Base-by-base conservation (phyloP, 2,329 filamentous ascomycete species). In the Trichoderma sp. region DNA sequence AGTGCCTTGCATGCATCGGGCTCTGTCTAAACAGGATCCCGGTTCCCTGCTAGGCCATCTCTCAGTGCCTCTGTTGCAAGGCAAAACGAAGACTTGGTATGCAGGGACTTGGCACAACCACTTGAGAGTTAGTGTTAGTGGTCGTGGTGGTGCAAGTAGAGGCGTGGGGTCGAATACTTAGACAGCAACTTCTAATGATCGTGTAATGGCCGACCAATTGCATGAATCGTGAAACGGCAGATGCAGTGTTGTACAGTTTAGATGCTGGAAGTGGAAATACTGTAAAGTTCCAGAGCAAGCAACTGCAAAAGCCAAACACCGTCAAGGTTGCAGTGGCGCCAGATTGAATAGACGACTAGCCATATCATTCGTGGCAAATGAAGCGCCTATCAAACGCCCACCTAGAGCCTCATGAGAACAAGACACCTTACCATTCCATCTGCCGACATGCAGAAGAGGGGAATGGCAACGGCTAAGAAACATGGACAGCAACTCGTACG, bases 1-100 rank as follows among this genome's bases (percentile, higher is more conserved):
- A 66, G 67, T 39, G 67, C 67, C 67, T 65, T 69, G 65, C 65
- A 68, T 61, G 56, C 32, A 51, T 49, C 55, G 52, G 46, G 21
- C 39, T 49, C 21, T 46, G 46, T 49, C 46, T 49, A 49, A 21
- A 24, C n/a, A 49, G 46, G 46, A 49, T 49, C 46, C 46, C 21
- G 21, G 63, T 8, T 63, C 21, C 46, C 63, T 39, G 46, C 32
- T 32, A 51, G 21, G 21, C 21, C 26, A 30, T 30, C 24, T 54
- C 16, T 30, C 16, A 21, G 11, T 54, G n/a, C 32, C n/a, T 37
- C 14, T 30, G 8, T 49, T 21, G 11, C 7, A 11, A 13, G 11
- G 46, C 46, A 24, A 21, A 49, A 24, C n/a, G n/a, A 49, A 49
- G 46, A 24, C 46, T 24, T 43, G 18, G 16, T 11, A 49, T 49